Evolutionary conservation across 495 filamentous ascomycete species (phyloP), one percentile per base, ranked within the genome.

Genomic region (Evernia prunastri): DNA sequence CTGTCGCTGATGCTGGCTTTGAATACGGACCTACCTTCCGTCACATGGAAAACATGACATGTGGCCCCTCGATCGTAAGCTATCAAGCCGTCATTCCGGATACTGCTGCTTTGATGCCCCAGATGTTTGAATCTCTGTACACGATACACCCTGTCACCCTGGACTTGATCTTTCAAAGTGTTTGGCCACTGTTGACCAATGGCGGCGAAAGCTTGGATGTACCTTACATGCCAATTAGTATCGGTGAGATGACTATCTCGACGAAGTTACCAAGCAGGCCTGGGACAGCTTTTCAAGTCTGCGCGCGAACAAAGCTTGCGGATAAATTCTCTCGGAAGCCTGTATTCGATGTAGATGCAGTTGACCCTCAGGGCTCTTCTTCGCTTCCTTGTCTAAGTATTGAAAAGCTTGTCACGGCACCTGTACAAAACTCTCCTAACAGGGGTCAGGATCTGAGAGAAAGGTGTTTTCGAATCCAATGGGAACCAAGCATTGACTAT

Each of bases 401-500:
- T 39, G 39, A 59, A 42, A 9, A 37, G 58, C 5, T 59, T 11
- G 37, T 59, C 15, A 25, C 25, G 29, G 37, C 23, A 17, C 58
- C 56, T 1, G 27, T 39, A 2, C 33, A 37, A 23, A n/a, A 13
- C n/a, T n/a, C n/a, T 12, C 0, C 12, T 11, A 4, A 57, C 5
- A n/a, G 11, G 0, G 1, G 11, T 36, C 54, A 36, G 23, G 23
- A 37, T 4, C 6, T 25, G 20, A 36, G 11, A 29, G 23, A n/a
- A 8, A 37, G 58, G 43, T 59, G 58, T 59, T 29, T 59, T 9
- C 20, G 37, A 13, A 43, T 17, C 15, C 25, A 59, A 4, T 59
- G 58, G 58, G 58, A 39, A 18, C 58, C 58, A 27, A 25, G 37
- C 39, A 42, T 59, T 18, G 17, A n/a, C 10, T 59, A 59, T 39